Evolutionary conservation across 352 stramenopile genomes (phyloP).

Genomic region (Pythium dissotocum): DNA sequence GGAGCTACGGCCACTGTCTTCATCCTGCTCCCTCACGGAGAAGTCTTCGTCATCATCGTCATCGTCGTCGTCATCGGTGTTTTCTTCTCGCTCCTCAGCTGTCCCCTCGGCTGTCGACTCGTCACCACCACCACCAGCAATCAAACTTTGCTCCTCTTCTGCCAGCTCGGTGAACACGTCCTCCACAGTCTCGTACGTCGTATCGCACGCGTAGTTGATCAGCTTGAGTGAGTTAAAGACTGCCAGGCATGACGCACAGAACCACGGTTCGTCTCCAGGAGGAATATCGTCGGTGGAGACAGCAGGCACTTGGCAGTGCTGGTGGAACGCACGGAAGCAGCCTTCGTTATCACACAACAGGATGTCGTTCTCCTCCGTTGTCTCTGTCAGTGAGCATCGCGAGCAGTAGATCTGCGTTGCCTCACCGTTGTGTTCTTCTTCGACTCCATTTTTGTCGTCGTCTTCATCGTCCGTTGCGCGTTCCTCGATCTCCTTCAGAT

Average conservation of each 20-base stretch:
- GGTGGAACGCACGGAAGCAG: constrained; percentile 81
- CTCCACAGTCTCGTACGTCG: constrained; percentile 58
- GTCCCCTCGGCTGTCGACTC: constrained; percentile 13
- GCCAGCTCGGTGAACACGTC: constrained; percentile 59
- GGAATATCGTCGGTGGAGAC: constrained; percentile 67
- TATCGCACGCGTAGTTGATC: constrained; percentile 79
- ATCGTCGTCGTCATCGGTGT: constrained; percentile 42
- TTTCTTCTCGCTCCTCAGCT: constrained; percentile 19
- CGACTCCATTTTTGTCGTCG: neutral
- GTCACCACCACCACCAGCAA: constrained; percentile 5
- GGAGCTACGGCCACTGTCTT: constrained; percentile 14
- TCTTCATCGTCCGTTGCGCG: neutral
- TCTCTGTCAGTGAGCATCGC: constrained; percentile 63
- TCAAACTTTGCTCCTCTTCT: constrained; percentile 30
- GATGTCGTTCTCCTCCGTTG: constrained; percentile 78
- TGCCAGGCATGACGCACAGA: constrained; percentile 75
- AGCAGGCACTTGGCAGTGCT: constrained; percentile 66
- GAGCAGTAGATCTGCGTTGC: constrained; percentile 74
- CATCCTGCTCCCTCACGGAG: constrained; percentile 31
- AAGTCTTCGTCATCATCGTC: constrained; percentile 50
- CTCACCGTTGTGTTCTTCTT: neutral
- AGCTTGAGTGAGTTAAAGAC: constrained; percentile 79
- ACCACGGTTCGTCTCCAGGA: constrained; percentile 68
- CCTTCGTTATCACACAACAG: constrained; percentile 75
- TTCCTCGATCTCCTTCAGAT: constrained; percentile 35